Percentiles rank a stretch among this genome's conserved stretches.
phyloP scores from a whole-genome alignment of 192 early-diverging fungal species.

The Backusella macrospora region DNA sequence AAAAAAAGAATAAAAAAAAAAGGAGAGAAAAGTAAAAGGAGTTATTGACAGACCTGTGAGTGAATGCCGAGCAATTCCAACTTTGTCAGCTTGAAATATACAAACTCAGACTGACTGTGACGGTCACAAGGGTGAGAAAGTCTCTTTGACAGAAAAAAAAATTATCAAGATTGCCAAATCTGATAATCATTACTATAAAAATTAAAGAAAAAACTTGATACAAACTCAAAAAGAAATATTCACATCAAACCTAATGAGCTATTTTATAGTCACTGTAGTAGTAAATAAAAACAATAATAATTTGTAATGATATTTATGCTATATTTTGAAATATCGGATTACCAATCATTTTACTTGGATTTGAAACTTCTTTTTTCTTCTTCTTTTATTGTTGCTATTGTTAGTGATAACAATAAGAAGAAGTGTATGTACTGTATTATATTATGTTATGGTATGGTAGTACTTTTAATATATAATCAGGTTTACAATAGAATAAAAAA shows the following conservation, averaged over 20 bases:
- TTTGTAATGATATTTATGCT: no score
- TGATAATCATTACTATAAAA: conserved; percentile 6
- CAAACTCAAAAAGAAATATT: neutral
- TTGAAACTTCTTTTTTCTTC: no score
- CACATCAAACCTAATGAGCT: neutral
- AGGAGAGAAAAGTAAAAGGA: neutral
- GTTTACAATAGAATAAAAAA: no score
- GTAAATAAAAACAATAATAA: no score
- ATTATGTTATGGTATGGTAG: no score
- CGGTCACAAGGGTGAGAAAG: neutral
- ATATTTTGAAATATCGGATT: no score
- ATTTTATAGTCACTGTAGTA: no score
- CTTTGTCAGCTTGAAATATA: conserved; percentile 14
- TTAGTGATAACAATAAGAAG: no score
- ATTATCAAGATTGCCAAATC: neutral
- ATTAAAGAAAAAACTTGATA: neutral
- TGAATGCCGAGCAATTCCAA: conserved; percentile 1
- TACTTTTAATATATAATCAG: no score
- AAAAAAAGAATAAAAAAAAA: neutral
- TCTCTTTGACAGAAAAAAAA: neutral
- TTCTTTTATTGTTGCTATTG: no score
- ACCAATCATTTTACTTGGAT: no score
- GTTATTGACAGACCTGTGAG: conserved; percentile 5
- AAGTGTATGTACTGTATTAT: no score
- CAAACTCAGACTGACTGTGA: neutral